Evolutionary conservation across 768 basidiomycete species (phyloP).

Genomic region (Phylloporus sp.): DNA sequence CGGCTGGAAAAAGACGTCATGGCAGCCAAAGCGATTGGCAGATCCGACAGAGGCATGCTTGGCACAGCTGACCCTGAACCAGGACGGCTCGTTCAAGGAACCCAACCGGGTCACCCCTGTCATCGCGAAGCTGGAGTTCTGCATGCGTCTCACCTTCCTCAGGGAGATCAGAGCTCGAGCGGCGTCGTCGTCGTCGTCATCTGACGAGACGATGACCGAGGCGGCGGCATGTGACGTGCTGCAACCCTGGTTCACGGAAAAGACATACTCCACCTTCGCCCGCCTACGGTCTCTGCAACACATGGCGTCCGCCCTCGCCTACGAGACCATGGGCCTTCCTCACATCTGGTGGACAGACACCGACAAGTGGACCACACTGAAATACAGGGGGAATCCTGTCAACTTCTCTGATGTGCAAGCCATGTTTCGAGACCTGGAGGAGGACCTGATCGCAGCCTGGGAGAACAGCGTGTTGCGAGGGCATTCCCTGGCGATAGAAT

Average conservation of each 20-base stretch:
- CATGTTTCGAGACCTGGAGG: not conserved
- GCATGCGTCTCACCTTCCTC: not conserved
- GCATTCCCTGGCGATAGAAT: conserved; percentile 1
- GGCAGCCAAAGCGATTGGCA: too few relatives aligned
- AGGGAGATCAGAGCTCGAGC: not conserved
- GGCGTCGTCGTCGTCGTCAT: too few relatives aligned
- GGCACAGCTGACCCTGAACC: not conserved
- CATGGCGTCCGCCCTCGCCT: not conserved
- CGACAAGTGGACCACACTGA: not conserved
- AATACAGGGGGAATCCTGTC: not conserved
- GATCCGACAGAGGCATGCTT: not conserved
- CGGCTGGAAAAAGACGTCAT: too few relatives aligned
- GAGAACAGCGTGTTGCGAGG: conserved; percentile 17
- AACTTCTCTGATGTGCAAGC: accelerated
- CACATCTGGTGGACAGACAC: conserved; percentile 6
- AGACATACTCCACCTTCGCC: conserved; percentile 1
- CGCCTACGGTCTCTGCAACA: conserved; percentile 8
- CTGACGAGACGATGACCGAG: not conserved
- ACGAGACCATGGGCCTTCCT: not conserved
- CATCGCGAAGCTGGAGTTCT: not conserved
- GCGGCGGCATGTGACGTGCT: not conserved
- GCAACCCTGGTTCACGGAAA: conserved; percentile 1
- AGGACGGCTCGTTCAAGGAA: not conserved
- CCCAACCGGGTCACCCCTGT: not conserved
- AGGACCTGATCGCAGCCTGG: not conserved